These are phyloP conservation scores for Aureobasidium pullulans DNA, from an alignment of 2,329 filamentous ascomycete genomes.

Conservation along the genomic window DNA sequence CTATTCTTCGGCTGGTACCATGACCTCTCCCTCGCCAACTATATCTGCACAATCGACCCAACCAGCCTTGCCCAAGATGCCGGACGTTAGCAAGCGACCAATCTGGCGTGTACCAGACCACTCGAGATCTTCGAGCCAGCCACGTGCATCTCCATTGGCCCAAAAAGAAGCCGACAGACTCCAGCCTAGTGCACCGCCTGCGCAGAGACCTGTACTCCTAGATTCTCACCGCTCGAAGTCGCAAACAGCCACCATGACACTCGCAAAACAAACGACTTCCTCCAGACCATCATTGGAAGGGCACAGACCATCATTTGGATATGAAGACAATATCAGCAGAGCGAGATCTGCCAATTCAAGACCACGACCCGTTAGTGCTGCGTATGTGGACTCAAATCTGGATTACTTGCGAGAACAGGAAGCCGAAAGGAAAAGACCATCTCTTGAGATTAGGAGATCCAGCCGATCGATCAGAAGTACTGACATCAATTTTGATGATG, in stretches of 20 bases:
- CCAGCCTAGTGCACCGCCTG: slow-evolving; percentile 27
- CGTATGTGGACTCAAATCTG: slow-evolving; percentile 73
- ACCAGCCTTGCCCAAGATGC: slow-evolving; percentile 33
- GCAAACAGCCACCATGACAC: slow-evolving; percentile 40
- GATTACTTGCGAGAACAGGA: slow-evolving; percentile 78
- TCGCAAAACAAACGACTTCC: slow-evolving; percentile 49
- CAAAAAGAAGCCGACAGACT: slow-evolving; percentile 30
- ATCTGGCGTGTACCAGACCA: slow-evolving; percentile 49
- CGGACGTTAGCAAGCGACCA: slow-evolving; percentile 36
- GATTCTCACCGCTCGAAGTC: slow-evolving; percentile 45
- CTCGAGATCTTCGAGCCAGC: slow-evolving; percentile 42
- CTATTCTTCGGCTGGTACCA: slow-evolving; percentile 69
- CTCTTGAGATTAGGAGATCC: slow-evolving; percentile 25
- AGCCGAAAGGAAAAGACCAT: slow-evolving; percentile 30
- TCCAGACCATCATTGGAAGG: slow-evolving; percentile 65
- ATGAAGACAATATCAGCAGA: slow-evolving; percentile 49
- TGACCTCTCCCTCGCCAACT: slow-evolving; percentile 57
- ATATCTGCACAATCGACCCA: slow-evolving; percentile 33
- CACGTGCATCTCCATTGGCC: slow-evolving; percentile 35
- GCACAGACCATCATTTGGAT: slow-evolving; percentile 57
- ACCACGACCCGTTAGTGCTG: slow-evolving; percentile 64
- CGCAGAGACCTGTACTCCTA: slow-evolving; percentile 34
- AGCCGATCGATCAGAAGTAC: slow-evolving; percentile 22
- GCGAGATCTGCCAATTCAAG: slow-evolving; percentile 60
- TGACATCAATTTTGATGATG: slow-evolving; percentile 46